Percentiles rank a stretch among this genome's conserved stretches.
These are phyloP conservation scores for Teunomyces stri DNA, from an alignment of 805 yeast genomes.

Conservation along the genomic window DNA sequence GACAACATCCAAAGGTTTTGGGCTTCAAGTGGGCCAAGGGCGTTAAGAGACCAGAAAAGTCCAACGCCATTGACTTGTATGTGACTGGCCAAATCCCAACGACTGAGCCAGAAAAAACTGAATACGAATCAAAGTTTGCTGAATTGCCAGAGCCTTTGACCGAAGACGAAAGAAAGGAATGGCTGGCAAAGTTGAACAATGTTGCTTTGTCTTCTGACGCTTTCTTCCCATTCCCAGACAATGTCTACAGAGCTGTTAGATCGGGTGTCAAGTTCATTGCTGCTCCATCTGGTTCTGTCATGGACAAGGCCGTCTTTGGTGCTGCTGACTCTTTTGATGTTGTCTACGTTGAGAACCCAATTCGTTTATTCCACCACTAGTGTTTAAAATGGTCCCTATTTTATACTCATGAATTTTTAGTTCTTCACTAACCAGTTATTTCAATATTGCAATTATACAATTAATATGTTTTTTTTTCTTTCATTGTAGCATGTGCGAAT, in stretches of 20 bases:
- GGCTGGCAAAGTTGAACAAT: slow-evolving; percentile 75
- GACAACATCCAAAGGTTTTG: slow-evolving; percentile 95
- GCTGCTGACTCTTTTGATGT: slow-evolving; percentile 92
- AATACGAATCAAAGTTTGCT: slow-evolving; percentile 86
- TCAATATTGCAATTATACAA: neutral
- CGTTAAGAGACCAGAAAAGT: slow-evolving; percentile 96
- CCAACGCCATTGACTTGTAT: slow-evolving; percentile 93
- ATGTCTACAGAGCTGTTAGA: slow-evolving; percentile 95
- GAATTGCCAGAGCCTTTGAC: slow-evolving; percentile 83
- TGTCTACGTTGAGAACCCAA: slow-evolving; percentile 95
- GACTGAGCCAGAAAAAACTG: slow-evolving; percentile 87
- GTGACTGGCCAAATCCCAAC: slow-evolving; percentile 91
- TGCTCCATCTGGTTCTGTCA: slow-evolving; percentile 97
- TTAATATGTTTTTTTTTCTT: neutral
- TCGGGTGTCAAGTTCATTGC: slow-evolving; percentile 95
- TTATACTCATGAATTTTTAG: slow-evolving; percentile 9
- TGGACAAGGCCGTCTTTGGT: slow-evolving; percentile 92
- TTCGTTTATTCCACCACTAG: slow-evolving; percentile 96
- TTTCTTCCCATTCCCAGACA: slow-evolving; percentile 99
- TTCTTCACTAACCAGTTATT: slow-evolving; percentile 5
- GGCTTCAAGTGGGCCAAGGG: slow-evolving; percentile 98
- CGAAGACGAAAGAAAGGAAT: slow-evolving; percentile 76
- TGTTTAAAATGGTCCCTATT: neutral
- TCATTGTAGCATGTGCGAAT: neutral
- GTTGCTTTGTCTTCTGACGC: slow-evolving; percentile 97